These are phyloP conservation scores for Stellera chamaejasme DNA, from an alignment of 345 rosid species.

Conservation along the genomic window DNA sequence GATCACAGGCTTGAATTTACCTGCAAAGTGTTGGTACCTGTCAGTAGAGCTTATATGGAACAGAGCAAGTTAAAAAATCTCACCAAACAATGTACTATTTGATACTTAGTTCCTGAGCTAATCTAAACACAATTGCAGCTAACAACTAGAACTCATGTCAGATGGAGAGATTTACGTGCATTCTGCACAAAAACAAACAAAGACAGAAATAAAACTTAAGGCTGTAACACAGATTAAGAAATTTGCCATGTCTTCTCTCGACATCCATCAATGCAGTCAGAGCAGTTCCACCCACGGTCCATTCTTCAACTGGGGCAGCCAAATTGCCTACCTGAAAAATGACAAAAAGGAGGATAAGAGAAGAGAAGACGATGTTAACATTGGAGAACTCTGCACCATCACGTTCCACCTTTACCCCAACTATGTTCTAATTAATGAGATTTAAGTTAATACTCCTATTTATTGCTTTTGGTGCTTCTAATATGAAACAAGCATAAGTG, in stretches of 20 bases:
- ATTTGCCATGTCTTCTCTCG: conserved; percentile 93
- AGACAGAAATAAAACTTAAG: too few species aligned
- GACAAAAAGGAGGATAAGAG: background rate
- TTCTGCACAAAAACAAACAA: background rate
- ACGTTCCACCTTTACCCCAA: too few species aligned
- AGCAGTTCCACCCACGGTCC: conserved; percentile 95
- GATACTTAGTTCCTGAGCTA: too few species aligned
- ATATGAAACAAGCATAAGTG: too few species aligned
- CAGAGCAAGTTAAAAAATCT: background rate
- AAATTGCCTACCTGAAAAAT: conserved; percentile 75
- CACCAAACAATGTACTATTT: background rate
- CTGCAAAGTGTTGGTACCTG: conserved; percentile 24
- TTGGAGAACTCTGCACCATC: too few species aligned
- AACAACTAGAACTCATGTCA: background rate
- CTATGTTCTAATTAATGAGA: too few species aligned
- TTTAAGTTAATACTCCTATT: too few species aligned
- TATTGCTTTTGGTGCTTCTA: too few species aligned
- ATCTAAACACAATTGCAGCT: background rate
- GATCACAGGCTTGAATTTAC: conserved; percentile 93
- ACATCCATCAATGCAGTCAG: conserved; percentile 93
- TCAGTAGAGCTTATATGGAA: background rate
- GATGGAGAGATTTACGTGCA: background rate
- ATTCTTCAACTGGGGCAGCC: conserved; percentile 75
- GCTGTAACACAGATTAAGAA: background rate
- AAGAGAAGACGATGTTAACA: background rate